Conservation (phyloP, 371 early-diverging fungal genomes). For the Mycotypha africana region DNA sequence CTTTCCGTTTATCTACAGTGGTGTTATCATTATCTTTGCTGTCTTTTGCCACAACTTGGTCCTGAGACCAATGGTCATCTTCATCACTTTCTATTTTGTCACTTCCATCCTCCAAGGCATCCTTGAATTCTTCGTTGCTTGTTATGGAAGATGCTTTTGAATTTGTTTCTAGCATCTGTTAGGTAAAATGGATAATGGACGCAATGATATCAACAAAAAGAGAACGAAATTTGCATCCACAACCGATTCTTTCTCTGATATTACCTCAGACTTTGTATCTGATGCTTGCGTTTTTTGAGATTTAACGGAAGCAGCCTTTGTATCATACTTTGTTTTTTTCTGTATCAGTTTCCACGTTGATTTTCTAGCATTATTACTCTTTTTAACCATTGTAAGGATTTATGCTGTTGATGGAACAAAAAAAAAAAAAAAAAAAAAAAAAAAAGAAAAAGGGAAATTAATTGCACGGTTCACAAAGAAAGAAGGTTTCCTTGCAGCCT, state of each 20-base stretch:
- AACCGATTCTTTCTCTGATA: too few relatives aligned
- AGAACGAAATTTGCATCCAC: too few relatives aligned
- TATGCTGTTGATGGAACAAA: neutral
- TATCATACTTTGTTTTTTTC: conserved; percentile 1
- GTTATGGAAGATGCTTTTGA: too few relatives aligned
- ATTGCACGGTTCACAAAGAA: too few relatives aligned
- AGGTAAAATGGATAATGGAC: too few relatives aligned
- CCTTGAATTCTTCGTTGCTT: too few relatives aligned
- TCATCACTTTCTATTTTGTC: conserved; percentile 12
- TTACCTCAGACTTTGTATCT: too few relatives aligned
- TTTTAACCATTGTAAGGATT: conserved; percentile 2
- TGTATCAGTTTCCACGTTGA: conserved; percentile 10
- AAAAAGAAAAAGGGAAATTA: neutral
- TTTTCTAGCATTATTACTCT: conserved; percentile 1
- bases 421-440: conserved; percentile 1
- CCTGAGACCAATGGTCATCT: conserved; percentile 19
- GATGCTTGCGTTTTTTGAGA: too few relatives aligned
- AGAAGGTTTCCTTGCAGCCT: too few relatives aligned
- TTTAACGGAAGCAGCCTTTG: conserved; percentile 1
- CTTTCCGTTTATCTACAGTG: conserved; percentile 2
- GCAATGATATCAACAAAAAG: too few relatives aligned
- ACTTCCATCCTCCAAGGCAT: conserved; percentile 18
- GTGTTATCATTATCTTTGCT: neutral
- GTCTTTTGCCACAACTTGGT: conserved; percentile 9
- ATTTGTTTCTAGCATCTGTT: too few relatives aligned